Evolutionary conservation across 192 early-diverging fungal genomes (phyloP), one percentile per base, ranked within the genome.

Genomic region (Chytriomyces confervae): DNA sequence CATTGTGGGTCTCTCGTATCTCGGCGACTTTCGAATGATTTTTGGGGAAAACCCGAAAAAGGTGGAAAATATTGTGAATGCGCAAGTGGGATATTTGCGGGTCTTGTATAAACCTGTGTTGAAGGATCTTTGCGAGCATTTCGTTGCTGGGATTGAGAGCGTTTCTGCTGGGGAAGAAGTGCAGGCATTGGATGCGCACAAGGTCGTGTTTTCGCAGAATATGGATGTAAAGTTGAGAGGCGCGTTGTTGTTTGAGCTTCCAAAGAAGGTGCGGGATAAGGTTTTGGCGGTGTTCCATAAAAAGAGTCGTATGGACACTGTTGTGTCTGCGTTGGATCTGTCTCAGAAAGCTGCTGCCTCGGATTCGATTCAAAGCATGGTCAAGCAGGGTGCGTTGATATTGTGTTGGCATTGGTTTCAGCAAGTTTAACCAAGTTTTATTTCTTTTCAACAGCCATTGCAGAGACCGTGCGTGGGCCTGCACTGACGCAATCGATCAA

Each of bases 1-100:
- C 36, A 95, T 99, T 72, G 94, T 94, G 2, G 89, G 89, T 50
- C 78, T 99, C 18, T 98, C 96, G 8, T 99, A 96, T 78, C 49
- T 71, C 5, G 97, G 98, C 51, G 98, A 99, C 77, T 95, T 98
- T 82, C 91, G 98, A 49, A 97, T 95, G 95, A 79, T 78, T 47
- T 74, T 98, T 66, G 84, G 94, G 50, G 98, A 99, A 85, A 97
- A 98, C 81, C 98, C 98, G 7, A 87, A 93, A 80, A 99, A 99
- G 82, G 91, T 99, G 27, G 81, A 91, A 75, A 98, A 99, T 79
- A 97, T 98, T 80, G 97, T 99, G 27, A 85, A 86, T 50, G 90
- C 86, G 3, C 98, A 97, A 69, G 75, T 90, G 67, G 72, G 82
- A 80, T 66, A 80, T 85, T 72, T 96, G 90, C 77, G 85, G 66